Conservation (phyloP, 352 stramenopile species). For the Phytophthora pinifolia region DNA sequence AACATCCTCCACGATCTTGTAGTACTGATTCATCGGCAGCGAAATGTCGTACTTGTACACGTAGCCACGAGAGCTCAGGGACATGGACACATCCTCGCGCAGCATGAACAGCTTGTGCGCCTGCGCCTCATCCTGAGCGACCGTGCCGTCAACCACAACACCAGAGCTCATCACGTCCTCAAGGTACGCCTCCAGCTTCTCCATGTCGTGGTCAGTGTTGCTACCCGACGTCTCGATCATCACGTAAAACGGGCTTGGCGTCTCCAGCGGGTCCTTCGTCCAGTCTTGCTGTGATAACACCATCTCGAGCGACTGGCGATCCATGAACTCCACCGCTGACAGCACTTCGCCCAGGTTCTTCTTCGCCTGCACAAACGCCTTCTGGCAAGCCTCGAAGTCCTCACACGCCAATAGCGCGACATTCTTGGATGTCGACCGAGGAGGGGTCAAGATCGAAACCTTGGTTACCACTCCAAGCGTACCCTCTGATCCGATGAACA, state of each 20-base stretch:
- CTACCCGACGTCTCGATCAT: conserved; percentile 96
- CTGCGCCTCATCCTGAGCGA: conserved; percentile 93
- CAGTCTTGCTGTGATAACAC: conserved; percentile 72
- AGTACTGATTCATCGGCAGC: conserved; percentile 91
- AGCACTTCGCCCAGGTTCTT: conserved; percentile 92
- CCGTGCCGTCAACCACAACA: conserved; percentile 88
- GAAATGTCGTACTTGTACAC: conserved; percentile 98
- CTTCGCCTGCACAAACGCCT: conserved; percentile 84
- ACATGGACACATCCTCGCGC: no score
- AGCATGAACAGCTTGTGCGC: conserved; percentile 90
- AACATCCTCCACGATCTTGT: conserved; percentile 88
- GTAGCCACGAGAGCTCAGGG: no score
- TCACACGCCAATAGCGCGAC: conserved; percentile 90
- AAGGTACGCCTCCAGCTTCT: conserved; percentile 90
- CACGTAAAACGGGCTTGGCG: conserved; percentile 89
- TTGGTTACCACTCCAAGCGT: conserved; percentile 94
- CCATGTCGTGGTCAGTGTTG: conserved; percentile 89
- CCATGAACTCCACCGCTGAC: conserved; percentile 96
- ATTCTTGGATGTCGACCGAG: conserved; percentile 56
- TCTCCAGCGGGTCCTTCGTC: conserved; percentile 69
- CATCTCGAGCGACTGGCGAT: conserved; percentile 89
- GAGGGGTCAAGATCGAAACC: not conserved
- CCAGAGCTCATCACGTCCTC: conserved; percentile 70
- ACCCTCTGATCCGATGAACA: conserved; percentile 97
- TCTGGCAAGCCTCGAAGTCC: conserved; percentile 86